These are phyloP conservation scores for Hymenoscyphus linearis DNA, from an alignment of 2,329 filamentous ascomycete species.

Conservation along the genomic window DNA sequence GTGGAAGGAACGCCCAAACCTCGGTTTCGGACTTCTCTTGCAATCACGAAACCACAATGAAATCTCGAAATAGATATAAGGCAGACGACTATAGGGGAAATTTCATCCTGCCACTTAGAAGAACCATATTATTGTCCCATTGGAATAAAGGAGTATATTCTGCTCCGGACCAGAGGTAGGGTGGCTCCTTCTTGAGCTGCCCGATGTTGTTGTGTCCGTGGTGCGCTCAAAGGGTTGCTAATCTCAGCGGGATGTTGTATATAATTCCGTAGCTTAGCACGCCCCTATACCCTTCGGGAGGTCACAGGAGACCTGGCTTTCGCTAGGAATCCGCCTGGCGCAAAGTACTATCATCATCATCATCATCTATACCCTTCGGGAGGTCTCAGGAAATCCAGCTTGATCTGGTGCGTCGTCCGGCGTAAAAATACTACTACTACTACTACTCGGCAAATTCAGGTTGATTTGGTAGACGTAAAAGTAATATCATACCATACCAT, in stretches of 20 bases:
- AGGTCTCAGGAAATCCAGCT: no score
- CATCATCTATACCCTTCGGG: no score
- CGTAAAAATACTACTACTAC: no score
- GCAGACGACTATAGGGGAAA: not conserved
- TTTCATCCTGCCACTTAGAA: not conserved
- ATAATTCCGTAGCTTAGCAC: no score
- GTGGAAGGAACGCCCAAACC: not conserved
- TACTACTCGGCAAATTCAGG: no score
- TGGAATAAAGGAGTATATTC: not conserved
- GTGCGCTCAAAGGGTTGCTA: not conserved
- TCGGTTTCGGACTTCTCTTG: not conserved
- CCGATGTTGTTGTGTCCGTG: slow-evolving; percentile 4
- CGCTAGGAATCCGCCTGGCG: no score
- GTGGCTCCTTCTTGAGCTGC: slow-evolving; percentile 12
- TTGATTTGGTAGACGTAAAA: not conserved
- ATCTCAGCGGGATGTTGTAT: not conserved
- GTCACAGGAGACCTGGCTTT: no score
- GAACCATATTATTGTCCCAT: not conserved
- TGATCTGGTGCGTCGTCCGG: no score
- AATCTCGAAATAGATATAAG: not conserved
- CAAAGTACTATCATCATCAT: no score
- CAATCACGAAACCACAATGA: not conserved
- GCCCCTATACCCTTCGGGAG: no score
- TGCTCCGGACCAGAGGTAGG: not conserved
- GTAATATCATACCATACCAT: not conserved